Evolutionary conservation across 345 rosid genomes (phyloP).

Genomic region (Acer campestre): DNA sequence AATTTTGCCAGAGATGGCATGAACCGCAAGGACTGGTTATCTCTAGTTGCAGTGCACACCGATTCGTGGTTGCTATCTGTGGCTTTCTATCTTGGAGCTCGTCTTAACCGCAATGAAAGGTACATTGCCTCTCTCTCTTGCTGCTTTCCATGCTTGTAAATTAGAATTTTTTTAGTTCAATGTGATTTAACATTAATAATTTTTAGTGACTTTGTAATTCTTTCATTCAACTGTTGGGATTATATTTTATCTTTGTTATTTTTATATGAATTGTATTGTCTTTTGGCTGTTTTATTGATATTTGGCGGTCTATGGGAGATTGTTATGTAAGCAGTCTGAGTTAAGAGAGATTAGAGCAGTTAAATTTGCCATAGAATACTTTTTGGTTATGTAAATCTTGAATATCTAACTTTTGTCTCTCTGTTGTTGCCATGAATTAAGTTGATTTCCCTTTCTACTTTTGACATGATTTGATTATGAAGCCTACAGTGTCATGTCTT

Average conservation of each 20-base stretch:
- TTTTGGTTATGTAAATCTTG: neutral
- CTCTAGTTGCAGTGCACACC: conserved; percentile 91
- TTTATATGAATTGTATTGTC: neutral
- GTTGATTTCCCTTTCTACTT: neutral
- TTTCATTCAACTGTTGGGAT: neutral
- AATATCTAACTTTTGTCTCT: neutral
- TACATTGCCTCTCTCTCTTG: conserved; percentile 23
- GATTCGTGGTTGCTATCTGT: conserved; percentile 99
- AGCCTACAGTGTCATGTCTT: neutral
- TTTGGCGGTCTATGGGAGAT: neutral
- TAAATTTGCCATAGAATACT: neutral
- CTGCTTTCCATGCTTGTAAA: neutral
- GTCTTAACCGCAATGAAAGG: conserved; percentile 90
- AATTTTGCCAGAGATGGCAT: conserved; percentile 97
- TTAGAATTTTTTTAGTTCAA: neutral
- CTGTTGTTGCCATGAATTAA: neutral
- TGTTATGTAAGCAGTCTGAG: neutral
- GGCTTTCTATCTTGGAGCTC: conserved; percentile 94
- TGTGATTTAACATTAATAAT: neutral
- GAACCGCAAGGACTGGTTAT: conserved; percentile 94
- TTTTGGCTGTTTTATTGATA: neutral
- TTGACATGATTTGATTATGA: neutral
- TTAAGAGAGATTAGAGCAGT: neutral
- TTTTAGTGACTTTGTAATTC: neutral
- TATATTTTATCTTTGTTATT: neutral